Evolutionary conservation across 257 asterid species (phyloP).

Genomic region (Solanum microdontum): DNA sequence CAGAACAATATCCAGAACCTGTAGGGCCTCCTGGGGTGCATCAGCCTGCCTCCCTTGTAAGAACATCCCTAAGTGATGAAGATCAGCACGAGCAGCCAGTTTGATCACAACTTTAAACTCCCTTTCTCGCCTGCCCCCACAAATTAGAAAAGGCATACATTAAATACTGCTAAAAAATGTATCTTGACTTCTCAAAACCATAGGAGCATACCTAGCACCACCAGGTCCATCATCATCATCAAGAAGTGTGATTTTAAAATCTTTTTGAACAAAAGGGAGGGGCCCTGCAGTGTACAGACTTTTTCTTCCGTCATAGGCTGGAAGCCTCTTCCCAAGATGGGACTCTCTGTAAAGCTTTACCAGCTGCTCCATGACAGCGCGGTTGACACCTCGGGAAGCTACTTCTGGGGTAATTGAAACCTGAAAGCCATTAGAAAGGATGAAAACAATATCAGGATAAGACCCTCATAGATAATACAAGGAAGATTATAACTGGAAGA

Average conservation of each 20-base stretch:
- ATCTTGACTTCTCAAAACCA: neutral
- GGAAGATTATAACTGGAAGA: neutral
- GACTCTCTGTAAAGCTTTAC: conserved; percentile 63
- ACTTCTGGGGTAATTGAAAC: conserved; percentile 82
- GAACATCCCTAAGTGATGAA: conserved; percentile 90
- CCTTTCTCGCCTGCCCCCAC: conserved; percentile 54
- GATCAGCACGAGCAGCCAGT: conserved; percentile 87
- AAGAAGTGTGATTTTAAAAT: conserved; percentile 48
- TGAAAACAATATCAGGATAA: neutral
- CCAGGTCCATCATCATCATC: conserved; percentile 84
- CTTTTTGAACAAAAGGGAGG: conserved; percentile 62
- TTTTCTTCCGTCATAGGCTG: conserved; percentile 95
- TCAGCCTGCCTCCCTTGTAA: conserved; percentile 86
- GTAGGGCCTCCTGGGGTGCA: conserved; percentile 96
- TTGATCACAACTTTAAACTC: conserved; percentile 80
- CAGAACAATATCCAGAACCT: conserved; percentile 86
- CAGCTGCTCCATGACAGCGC: conserved; percentile 81
- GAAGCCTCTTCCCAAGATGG: conserved; percentile 78
- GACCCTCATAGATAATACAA: neutral
- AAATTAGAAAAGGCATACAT: neutral
- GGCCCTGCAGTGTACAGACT: conserved; percentile 95
- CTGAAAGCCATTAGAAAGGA: conserved; percentile 18
- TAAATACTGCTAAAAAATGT: neutral
- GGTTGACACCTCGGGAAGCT: conserved; percentile 79
- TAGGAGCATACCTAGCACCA: conserved; percentile 31